A percentile compares a stretch with the other conserved stretches of the same genome.
These are phyloP conservation scores for Vigna unguiculata DNA, from an alignment of 306 rosid genomes.

Conservation along the genomic window DNA sequence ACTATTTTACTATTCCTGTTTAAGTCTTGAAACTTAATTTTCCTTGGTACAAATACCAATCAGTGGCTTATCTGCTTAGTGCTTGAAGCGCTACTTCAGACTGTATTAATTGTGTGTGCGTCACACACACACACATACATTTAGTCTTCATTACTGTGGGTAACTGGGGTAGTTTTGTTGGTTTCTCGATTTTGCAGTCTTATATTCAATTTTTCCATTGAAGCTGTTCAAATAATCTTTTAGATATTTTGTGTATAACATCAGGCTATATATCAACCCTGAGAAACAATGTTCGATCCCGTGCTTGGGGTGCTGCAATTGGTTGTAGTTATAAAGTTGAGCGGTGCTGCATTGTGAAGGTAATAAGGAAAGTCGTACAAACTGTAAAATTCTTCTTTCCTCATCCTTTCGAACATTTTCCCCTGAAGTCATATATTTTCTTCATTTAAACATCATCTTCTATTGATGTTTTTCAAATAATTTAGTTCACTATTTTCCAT, in stretches of 20 bases:
- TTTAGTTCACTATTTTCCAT: conserved; percentile 11
- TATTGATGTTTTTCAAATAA: conserved; percentile 21
- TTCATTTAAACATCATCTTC: conserved; percentile 29
- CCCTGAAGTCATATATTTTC: conserved; percentile 21
- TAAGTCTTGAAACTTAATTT: conserved; percentile 10
- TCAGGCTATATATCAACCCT: conserved; percentile 88
- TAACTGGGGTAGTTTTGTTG: neutral
- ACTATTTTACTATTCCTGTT: neutral
- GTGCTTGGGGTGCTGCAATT: conserved; percentile 99
- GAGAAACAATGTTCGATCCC: conserved; percentile 96
- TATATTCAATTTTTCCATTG: conserved; percentile 20
- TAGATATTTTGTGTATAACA: conserved; percentile 24
- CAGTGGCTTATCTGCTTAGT: neutral
- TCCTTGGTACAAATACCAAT: neutral
- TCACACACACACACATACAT: neutral
- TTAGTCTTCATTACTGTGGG: neutral
- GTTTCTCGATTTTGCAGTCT: conserved; percentile 10
- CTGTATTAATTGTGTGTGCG: neutral
- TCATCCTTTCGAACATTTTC: conserved; percentile 3
- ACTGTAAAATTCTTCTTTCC: conserved; percentile 32
- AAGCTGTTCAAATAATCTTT: conserved; percentile 41
- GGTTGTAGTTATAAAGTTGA: conserved; percentile 94
- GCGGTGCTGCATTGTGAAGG: conserved; percentile 96
- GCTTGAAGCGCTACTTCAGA: neutral
- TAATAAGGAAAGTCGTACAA: conserved; percentile 36